phyloP scores from a whole-genome alignment of 2,329 filamentous ascomycete species.

The Didymella pomorum region DNA sequence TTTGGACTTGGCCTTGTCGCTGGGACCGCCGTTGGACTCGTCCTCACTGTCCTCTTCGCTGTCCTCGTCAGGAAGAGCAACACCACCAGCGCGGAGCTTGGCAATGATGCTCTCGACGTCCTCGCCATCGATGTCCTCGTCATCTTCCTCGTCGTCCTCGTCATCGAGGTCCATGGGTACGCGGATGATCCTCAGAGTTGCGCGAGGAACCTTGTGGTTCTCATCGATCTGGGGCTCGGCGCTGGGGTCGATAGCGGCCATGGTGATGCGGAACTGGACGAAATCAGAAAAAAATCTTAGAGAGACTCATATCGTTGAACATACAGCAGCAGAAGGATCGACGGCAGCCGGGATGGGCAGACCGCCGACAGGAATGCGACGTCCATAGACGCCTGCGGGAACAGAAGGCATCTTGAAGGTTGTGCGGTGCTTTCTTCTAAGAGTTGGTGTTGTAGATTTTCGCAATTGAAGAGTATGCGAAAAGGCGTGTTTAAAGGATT shows the following conservation, averaged over 20 bases:
- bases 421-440: conserved; percentile 18
- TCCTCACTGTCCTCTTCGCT: conserved; percentile 68
- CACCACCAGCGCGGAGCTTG: conserved; percentile 45
- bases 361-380: conserved; percentile 87
- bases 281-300: conserved; percentile 26
- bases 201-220: conserved; percentile 66
- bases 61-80: conserved; percentile 47
- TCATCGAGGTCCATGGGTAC: conserved; percentile 68
- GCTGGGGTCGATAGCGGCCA: conserved; percentile 96
- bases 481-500: conserved; percentile 18
- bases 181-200: conserved; percentile 91
- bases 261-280: conserved; percentile 89
- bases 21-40: conserved; percentile 86
- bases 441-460: background rate
- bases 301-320: conserved; percentile 51
- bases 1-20: conserved; percentile 88
- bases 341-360: conserved; percentile 77
- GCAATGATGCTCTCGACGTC: conserved; percentile 53
- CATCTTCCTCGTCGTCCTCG: conserved; percentile 62
- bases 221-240: conserved; percentile 63
- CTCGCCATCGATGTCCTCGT: conserved; percentile 57
- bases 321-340: conserved; percentile 83
- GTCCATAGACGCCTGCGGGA: conserved; percentile 86
- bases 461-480: background rate
- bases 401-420: conserved; percentile 46